Base-by-base conservation (phyloP, 164 flowering plant genomes). In the Piper betle region DNA sequence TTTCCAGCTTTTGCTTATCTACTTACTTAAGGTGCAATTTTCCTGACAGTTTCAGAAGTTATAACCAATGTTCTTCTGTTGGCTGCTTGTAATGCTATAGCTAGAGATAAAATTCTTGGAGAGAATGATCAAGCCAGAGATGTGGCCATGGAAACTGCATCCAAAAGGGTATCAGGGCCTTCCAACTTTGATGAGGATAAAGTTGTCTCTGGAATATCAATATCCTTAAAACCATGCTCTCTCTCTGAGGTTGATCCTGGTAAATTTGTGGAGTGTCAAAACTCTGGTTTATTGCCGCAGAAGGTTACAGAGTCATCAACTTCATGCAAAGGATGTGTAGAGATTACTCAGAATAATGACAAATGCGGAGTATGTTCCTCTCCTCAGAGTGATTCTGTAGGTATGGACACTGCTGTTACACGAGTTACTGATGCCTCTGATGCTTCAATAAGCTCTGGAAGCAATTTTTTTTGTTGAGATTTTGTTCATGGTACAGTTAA, bases 321-420 rank as follows among this genome's bases (percentile, higher is more conserved):
- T 43, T 10, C 59, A 13, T 33, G 17, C 41, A 73, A 59, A 52
- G 46, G 55, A 37, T 46, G 17, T 52, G 57, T 9, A 63, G 58
- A 61, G 53, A 48, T 59, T 38, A 33, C 19, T 52, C 57, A 10
- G 61, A 57, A 42, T 55, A 48, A 59, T 12, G 64, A 39, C 54
- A 60, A 56, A 57, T 66, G 54, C 37, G 68, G 66, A 42, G 64
- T 62, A 59, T 40, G 59, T 15, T 61, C 56, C 54, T 62, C 50
- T 19, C 25, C 64, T 59, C 68, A 59, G 55, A 75, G 67, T 18
- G 20, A 55, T 57, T 60, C 67, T n/a, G 54, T 60, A 7, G 71
- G 64, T 37, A 53, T 57, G 55, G 74, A 68, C 68, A 72, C 57
- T 52, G 58, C 68, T 52, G 55, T 52, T 53, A 43, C 20, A 17